Base-by-base conservation (phyloP, 1,284 basidiomycete genomes). In the Tylopilus sp. region DNA sequence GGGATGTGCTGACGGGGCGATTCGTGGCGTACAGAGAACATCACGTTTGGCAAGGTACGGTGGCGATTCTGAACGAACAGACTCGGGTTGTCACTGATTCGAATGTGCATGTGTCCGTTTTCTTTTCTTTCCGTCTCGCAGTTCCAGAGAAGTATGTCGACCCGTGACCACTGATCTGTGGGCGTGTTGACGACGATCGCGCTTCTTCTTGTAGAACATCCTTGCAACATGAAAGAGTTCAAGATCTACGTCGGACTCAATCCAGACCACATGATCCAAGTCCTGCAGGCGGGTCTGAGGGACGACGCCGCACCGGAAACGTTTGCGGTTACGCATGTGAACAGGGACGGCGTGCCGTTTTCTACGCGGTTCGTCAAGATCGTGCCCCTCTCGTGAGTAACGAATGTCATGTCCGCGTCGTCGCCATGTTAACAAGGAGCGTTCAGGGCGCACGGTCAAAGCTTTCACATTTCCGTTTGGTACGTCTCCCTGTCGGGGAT, bases 211-310 rank as follows among this genome's bases (percentile, higher is more conserved):
- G 16, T 41, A 87, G 83, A 73, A 16, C 87, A 90, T 63, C 86
- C 86, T 34, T 91, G 88, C 61, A 90, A 88, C 59, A 82, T 87
- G 79, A 87, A 87, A 61, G 84, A 88, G 44, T 85, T 90, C 71
- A 84, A 82, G 62, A 60, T 90, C 6, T 81, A 78, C 54, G 75
- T 82, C 28, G 87, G 87, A 3, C 66, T 76, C 41, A 74, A 75
- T n/a, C 74, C 78, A 52, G 79, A 84, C 51, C 75, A 77, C 57
- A 77, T 89, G 76, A 77, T 71, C 2, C 78, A 86, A 64, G 76
- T 82, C 18, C 69, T 89, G 6, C 78, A 81, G 45, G 66, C 78
- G 0, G 69, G 73, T 4, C 74, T 90, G 40, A 82, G 81, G 64
- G 86, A 89, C 57, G 84, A 89, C 52, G 52, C 70, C 3, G 66